These are phyloP conservation scores for Chaetomiaceae sp. DNA, from an alignment of 2,329 filamentous ascomycete genomes.

Conservation along the genomic window DNA sequence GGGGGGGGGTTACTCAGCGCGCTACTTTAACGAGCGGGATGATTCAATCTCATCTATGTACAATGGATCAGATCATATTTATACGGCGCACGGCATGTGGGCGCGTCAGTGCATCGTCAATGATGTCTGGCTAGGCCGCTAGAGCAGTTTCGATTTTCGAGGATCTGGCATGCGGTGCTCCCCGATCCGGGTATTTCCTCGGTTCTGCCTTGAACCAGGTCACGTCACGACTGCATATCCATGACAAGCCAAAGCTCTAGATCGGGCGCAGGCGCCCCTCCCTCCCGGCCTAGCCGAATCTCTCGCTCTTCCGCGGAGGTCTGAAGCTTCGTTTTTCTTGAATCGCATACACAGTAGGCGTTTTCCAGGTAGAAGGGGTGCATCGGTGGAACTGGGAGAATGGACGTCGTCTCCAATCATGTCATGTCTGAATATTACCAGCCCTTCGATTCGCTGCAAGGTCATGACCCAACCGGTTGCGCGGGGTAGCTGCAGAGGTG, in stretches of 20 bases:
- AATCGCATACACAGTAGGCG: too few species aligned
- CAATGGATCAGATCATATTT: too few species aligned
- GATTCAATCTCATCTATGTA: too few species aligned
- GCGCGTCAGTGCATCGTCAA: conserved; percentile 1
- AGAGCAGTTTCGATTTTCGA: too few species aligned
- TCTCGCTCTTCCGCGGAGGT: conserved; percentile 7
- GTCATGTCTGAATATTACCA: not conserved
- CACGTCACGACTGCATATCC: conserved; percentile 8
- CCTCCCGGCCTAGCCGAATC: not conserved
- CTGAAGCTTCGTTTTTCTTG: not conserved
- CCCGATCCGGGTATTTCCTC: not conserved
- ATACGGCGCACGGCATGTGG: not conserved
- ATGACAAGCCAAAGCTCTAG: not conserved
- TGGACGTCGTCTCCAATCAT: not conserved
- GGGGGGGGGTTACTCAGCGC: too few species aligned
- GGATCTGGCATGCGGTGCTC: not conserved
- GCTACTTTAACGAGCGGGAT: too few species aligned
- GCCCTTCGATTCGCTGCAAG: not conserved
- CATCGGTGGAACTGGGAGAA: not conserved
- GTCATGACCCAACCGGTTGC: not conserved
- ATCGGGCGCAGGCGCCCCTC: too few species aligned
- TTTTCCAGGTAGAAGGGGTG: too few species aligned
- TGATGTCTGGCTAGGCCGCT: not conserved
- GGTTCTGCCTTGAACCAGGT: not conserved
- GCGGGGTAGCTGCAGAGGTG: conserved; percentile 1